These are phyloP conservation scores for Pichia sp. DNA, from an alignment of 1,139 yeast species.

Conservation along the genomic window DNA sequence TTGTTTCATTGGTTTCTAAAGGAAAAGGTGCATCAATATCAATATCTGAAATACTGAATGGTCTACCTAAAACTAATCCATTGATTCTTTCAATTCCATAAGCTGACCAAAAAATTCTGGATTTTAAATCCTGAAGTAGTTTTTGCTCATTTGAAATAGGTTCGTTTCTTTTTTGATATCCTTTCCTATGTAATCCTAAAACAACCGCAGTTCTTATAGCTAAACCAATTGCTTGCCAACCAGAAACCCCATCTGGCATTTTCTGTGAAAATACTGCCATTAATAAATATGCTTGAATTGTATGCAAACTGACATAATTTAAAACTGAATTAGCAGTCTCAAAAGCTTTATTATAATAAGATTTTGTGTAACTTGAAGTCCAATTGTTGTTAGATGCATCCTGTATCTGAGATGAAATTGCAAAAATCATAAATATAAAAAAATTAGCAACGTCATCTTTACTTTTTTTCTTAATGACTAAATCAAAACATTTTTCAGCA, in stretches of 20 bases:
- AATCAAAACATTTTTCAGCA: constrained; percentile 25
- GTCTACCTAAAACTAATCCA: constrained; percentile 26
- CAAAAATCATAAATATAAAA: constrained; percentile 46
- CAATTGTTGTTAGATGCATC: constrained; percentile 37
- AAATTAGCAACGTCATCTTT: constrained; percentile 27
- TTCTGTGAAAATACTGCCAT: constrained; percentile 29
- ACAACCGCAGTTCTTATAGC: constrained; percentile 27
- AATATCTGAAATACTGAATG: constrained; percentile 24
- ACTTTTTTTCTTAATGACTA: constrained; percentile 22
- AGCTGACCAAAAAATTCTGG: constrained; percentile 27
- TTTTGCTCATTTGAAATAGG: constrained; percentile 2
- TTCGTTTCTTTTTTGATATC: constrained; percentile 13
- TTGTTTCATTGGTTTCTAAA: constrained; percentile 14
- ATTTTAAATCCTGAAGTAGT: constrained; percentile 15
- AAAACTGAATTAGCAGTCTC: constrained; percentile 33
- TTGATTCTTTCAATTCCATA: constrained; percentile 26
- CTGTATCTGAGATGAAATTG: constrained; percentile 44
- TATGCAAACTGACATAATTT: constrained; percentile 19
- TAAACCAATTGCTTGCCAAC: constrained; percentile 30
- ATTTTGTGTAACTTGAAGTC: constrained; percentile 36
- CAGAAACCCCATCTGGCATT: constrained; percentile 29
- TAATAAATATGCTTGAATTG: constrained; percentile 29
- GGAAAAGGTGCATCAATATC: constrained; percentile 28
- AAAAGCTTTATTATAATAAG: constrained; percentile 42
- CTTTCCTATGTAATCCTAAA: constrained; percentile 28